phyloP scores from a whole-genome alignment of 495 filamentous ascomycete genomes.

The Rostrohypoxylon terebratum region DNA sequence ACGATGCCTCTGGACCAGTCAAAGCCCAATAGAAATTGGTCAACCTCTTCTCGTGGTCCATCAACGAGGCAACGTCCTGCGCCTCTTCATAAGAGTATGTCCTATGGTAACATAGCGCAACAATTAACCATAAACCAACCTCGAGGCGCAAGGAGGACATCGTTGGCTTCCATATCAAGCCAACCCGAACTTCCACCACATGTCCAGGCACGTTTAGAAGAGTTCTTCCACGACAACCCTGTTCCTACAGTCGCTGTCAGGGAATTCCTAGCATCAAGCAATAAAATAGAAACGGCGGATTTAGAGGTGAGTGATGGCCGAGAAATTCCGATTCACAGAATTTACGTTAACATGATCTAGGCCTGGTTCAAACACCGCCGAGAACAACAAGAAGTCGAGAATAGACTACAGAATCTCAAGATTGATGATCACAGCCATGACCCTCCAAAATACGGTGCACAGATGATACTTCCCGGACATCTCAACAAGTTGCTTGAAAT shows the following conservation, averaged over 20 bases:
- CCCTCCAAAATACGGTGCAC: slow-evolving; percentile 41
- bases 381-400: slow-evolving; percentile 53
- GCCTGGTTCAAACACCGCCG: slow-evolving; percentile 60
- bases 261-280: slow-evolving; percentile 57
- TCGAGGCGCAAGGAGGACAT: slow-evolving; percentile 46
- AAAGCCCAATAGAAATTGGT: slow-evolving; percentile 8
- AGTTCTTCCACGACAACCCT: slow-evolving; percentile 56
- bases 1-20: slow-evolving; percentile 12
- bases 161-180: slow-evolving; percentile 44
- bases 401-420: slow-evolving; percentile 54
- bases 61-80: slow-evolving; percentile 28
- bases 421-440: slow-evolving; percentile 46
- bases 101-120: slow-evolving; percentile 39
- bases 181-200: slow-evolving; percentile 51
- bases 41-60: slow-evolving; percentile 11
- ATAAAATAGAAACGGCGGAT: slow-evolving; percentile 54
- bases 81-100: slow-evolving; percentile 43
- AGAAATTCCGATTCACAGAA: neutral
- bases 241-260: slow-evolving; percentile 53
- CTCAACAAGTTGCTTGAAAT: slow-evolving; percentile 61
- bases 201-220: slow-evolving; percentile 56
- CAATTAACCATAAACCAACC: slow-evolving; percentile 48
- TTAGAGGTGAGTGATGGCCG: slow-evolving; percentile 48
- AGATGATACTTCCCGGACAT: slow-evolving; percentile 62
- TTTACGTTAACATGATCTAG: slow-evolving; percentile 26